These are phyloP conservation scores for Cucumis cinereus DNA, from an alignment of 306 rosid species.

Conservation along the genomic window DNA sequence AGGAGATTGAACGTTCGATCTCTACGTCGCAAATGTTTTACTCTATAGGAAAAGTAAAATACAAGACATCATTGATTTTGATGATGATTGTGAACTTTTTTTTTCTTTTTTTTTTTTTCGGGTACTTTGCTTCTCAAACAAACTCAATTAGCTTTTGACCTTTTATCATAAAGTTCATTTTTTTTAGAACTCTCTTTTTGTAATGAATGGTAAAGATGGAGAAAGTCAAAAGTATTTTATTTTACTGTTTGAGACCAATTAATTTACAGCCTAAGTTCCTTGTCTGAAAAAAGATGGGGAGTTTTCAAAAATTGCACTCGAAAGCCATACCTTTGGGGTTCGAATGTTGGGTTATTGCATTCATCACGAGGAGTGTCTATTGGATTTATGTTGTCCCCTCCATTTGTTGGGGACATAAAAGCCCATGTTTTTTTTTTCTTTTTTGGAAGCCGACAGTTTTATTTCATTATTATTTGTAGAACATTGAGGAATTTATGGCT, in stretches of 20 bases:
- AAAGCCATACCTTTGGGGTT: neutral
- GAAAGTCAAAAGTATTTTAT: neutral
- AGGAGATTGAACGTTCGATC: no score
- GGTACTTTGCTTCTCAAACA: neutral
- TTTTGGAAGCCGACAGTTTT: neutral
- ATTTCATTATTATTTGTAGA: neutral
- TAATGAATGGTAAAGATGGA: neutral
- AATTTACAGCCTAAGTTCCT: neutral
- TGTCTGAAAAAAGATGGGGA: neutral
- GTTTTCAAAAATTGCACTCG: neutral
- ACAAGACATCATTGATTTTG: neutral
- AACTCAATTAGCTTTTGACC: neutral
- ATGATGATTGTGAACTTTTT: neutral
- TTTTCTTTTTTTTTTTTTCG: neutral
- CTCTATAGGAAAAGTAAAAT: no score
- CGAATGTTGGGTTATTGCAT: neutral
- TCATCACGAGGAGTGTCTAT: neutral
- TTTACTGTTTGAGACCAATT: neutral
- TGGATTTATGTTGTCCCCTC: constrained; percentile 2
- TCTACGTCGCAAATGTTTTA: no score
- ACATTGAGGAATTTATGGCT: neutral
- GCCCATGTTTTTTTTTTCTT: neutral
- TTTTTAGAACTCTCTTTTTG: neutral
- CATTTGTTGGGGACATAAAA: neutral
- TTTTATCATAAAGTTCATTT: neutral